Base-by-base conservation (phyloP, 768 basidiomycete species). In the Polyporus arcularius region DNA sequence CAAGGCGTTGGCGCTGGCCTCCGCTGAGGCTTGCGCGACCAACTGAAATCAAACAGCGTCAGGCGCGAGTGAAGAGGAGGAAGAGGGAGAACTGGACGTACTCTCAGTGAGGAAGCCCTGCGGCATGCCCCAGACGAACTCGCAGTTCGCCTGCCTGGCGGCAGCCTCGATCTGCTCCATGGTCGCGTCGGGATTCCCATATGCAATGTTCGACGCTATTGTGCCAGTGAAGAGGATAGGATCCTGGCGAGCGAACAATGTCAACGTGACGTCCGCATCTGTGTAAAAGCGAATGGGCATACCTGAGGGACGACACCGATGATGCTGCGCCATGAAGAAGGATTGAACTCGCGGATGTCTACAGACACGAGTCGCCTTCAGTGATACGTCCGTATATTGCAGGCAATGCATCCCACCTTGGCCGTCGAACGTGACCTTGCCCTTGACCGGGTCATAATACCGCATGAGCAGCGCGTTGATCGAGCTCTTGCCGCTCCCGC, bases 251-350 rank as follows among this genome's bases (percentile, higher is more conserved):
- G 4, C 41, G n/a, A 1, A 5, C 2, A 7, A 4, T 12, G 41
- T 42, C 41, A 42, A 12, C 4, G 4, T 42, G n/a, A 4, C n/a
- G n/a, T n/a, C n/a, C 41, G 32, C 41, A 21, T n/a, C 39, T 28
- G 10, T 15, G 55, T 12, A 12, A 6, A 47, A 14, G 9, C 21
- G 11, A 63, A 70, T 11, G 41, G 32, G 31, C 52, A 18, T 35
- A 79, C 81, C 75, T 98, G 96, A 12, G 95, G 96, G 2, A 98
- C 95, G n/a, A 98, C 86, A 0, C 94, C 94, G 47, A 98, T 94
- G 32, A 89, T 82, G 57, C 80, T 79, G 43, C 96, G 84, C 96
- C 96, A 98, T 4, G 92, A 93, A 40, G 87, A 83, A 8, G 88
- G 80, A 1, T 86, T 88, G 70, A 95, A 94, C 58, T 93, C 88